These are phyloP conservation scores for Cerioporus squamosus DNA, from an alignment of 1,284 basidiomycete genomes.

Conservation along the genomic window DNA sequence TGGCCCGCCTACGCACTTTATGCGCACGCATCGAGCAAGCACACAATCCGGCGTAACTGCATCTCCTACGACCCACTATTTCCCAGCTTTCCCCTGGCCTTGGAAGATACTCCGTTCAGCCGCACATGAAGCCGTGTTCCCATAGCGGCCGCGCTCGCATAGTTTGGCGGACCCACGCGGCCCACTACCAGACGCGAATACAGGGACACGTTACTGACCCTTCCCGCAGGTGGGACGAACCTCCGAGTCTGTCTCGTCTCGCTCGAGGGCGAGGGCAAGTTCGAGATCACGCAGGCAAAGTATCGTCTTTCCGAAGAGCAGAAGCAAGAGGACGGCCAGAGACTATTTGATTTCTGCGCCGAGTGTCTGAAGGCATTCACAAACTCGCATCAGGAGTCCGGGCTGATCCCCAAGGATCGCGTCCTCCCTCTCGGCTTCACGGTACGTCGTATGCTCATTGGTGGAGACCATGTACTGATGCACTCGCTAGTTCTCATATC, in stretches of 20 bases:
- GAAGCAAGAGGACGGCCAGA: slow-evolving; percentile 96
- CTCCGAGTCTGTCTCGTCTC: slow-evolving; percentile 97
- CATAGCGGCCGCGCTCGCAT: too few species aligned
- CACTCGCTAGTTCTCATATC: slow-evolving; percentile 84
- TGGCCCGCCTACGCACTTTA: too few species aligned
- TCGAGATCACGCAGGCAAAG: slow-evolving; percentile 97
- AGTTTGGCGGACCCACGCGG: too few species aligned
- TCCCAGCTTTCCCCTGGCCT: too few species aligned
- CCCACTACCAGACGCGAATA: too few species aligned
- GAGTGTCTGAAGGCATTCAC: slow-evolving; percentile 93
- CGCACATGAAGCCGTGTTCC: too few species aligned
- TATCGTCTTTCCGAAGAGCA: slow-evolving; percentile 98
- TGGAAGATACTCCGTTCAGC: too few species aligned
- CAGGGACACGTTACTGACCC: neutral
- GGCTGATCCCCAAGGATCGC: slow-evolving; percentile 69
- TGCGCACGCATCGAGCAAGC: too few species aligned
- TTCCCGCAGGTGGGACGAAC: slow-evolving; percentile 84
- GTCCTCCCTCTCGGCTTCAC: slow-evolving; percentile 92
- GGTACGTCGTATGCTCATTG: slow-evolving; percentile 52
- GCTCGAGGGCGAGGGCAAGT: slow-evolving; percentile 90
- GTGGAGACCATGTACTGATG: neutral
- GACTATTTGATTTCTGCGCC: slow-evolving; percentile 97
- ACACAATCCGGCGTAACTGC: too few species aligned
- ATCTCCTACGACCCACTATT: too few species aligned
- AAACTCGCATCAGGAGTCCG: slow-evolving; percentile 71